Base-by-base conservation (phyloP, 345 rosid genomes). In the Acer yangbiense region DNA sequence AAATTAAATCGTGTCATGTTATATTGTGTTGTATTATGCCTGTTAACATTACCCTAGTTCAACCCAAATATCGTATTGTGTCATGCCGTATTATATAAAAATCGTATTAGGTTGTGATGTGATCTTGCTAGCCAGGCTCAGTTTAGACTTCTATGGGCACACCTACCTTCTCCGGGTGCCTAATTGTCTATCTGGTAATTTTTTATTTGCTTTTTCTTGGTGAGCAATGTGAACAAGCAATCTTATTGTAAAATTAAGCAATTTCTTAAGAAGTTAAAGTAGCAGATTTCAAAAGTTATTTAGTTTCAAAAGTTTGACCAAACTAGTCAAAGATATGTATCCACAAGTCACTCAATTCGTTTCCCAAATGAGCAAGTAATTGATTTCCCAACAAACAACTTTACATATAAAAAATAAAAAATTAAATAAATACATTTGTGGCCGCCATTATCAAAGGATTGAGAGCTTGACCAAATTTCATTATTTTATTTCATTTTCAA, bases 291-390 rank as follows among this genome's bases (percentile, higher is more conserved):
- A 52, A 52, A 52, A 54, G 58, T 18, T 14, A 14, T 54, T 4
- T 54, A 54, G 5, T 13, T 69, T 77, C 39, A 25, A 73, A 73
- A 43, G 58, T 43, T 73, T 63, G 44, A 65, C 69, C 27, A 25
- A 25, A 48, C 27, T 9, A 18, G 64, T 73, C 68, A 18, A 44
- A 62, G 3, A 11, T 27, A 25, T 27, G 9, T 5, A 63, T 74
- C 58, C 14, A 43, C 69, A 27, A 63, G 69, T 63, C 61, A 27
- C 50, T 63, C 44, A 63, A 63, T 48, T 69, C 8, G 23, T 52
- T 46, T 23, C 58, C 60, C 50, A 16, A 32, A 52, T 39, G 71
- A 17, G n/a, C 66, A 65, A 65, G 64, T 54, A 39, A 78, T 5
- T 3, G 66, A 44, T 65, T 9, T 65, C 23, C 60, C 46, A 71